Conservation (phyloP, 2,329 filamentous ascomycete genomes). For the Dendrostoma leiphaemia region DNA sequence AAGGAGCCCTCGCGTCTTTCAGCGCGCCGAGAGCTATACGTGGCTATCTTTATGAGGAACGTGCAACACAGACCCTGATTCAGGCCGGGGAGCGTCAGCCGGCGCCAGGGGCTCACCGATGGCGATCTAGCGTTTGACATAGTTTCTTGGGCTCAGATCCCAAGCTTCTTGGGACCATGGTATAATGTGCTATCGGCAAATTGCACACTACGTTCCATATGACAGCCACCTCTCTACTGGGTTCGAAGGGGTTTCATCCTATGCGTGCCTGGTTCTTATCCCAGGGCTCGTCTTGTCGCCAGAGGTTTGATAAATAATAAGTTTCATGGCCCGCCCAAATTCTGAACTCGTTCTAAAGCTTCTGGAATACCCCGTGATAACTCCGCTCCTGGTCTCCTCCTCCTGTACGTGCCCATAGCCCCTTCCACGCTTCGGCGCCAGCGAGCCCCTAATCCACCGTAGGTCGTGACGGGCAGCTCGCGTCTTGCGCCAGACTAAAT, state of each 20-base stretch:
- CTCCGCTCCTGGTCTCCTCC: neutral
- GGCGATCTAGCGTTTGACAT: slow-evolving; percentile 14
- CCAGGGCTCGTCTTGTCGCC: neutral
- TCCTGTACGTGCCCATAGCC: neutral
- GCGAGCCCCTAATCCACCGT: neutral
- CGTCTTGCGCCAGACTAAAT: neutral
- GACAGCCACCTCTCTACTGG: neutral
- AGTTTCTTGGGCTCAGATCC: slow-evolving; percentile 2
- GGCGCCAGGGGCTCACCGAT: slow-evolving; percentile 6
- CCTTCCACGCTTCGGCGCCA: neutral
- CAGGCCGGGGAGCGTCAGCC: slow-evolving; percentile 3
- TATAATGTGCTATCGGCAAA: slow-evolving; percentile 4
- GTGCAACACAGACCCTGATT: slow-evolving; percentile 17
- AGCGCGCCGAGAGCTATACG: slow-evolving; percentile 8
- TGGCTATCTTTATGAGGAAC: neutral
- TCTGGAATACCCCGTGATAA: neutral
- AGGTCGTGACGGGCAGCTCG: neutral
- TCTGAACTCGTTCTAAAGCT: neutral
- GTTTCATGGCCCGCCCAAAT: slow-evolving; percentile 2
- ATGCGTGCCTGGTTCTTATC: neutral
- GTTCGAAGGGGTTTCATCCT: slow-evolving; percentile 10
- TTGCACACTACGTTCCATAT: slow-evolving; percentile 1
- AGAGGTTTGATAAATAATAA: slow-evolving; percentile 1
- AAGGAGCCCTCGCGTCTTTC: neutral
- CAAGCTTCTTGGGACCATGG: slow-evolving; percentile 4